Percentiles rank a stretch among this genome's conserved stretches.
Evolutionary conservation across 2,329 filamentous ascomycete species (phyloP).

Genomic region (Nemania sp.): DNA sequence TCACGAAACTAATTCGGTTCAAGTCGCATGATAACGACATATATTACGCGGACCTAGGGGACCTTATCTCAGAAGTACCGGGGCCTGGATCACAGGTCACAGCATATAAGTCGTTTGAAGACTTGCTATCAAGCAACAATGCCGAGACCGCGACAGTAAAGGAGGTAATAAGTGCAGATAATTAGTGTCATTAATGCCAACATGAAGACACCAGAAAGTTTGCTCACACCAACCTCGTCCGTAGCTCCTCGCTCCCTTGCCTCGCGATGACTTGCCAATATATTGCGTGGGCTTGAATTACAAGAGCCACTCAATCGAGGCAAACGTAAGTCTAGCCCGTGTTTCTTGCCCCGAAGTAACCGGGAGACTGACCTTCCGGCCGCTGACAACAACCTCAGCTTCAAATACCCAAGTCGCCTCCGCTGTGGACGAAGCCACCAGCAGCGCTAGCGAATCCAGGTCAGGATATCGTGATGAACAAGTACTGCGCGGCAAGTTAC

Average conservation of each 20-base stretch:
- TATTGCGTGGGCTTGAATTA: slow-evolving; percentile 40
- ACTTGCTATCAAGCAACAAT: slow-evolving; percentile 8
- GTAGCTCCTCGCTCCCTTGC: slow-evolving; percentile 24
- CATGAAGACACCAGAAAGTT: not conserved
- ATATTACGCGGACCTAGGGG: slow-evolving; percentile 29
- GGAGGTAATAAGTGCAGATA: slow-evolving; percentile 11
- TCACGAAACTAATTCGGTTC: slow-evolving; percentile 29
- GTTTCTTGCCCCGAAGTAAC: not conserved
- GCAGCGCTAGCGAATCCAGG: slow-evolving; percentile 38
- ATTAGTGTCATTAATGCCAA: not conserved
- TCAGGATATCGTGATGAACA: slow-evolving; percentile 43
- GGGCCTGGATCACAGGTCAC: slow-evolving; percentile 5
- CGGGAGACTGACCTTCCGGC: no score
- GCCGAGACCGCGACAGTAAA: slow-evolving; percentile 14
- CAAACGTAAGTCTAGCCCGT: slow-evolving; percentile 12
- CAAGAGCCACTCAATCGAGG: slow-evolving; percentile 25
- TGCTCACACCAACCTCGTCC: not conserved
- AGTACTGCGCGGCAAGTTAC: slow-evolving; percentile 44
- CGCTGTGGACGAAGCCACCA: slow-evolving; percentile 47
- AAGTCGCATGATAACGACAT: slow-evolving; percentile 22
- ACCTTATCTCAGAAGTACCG: slow-evolving; percentile 19
- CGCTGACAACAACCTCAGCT: slow-evolving; percentile 16
- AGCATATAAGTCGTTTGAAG: slow-evolving; percentile 21
- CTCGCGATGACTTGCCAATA: slow-evolving; percentile 26
- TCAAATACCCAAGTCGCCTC: slow-evolving; percentile 18